These are phyloP conservation scores for Plasmodium adleri DNA, from an alignment of 169 alveolate genomes.

Conservation along the genomic window DNA sequence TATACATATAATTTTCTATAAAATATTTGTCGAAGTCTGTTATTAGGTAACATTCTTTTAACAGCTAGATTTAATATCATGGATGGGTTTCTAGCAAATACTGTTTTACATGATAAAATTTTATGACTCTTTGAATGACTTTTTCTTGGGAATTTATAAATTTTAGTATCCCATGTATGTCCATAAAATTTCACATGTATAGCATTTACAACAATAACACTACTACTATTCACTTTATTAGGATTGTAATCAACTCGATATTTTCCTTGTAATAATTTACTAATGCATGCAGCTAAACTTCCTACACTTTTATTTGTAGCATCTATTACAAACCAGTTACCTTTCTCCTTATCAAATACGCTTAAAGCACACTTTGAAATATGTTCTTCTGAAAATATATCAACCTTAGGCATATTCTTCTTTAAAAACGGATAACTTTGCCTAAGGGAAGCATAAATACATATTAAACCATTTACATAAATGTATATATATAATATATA, in stretches of 20 bases:
- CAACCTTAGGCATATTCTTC: constrained; percentile 89
- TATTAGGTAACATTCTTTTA: constrained; percentile 91
- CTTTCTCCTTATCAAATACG: constrained; percentile 86
- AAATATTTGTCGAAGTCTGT: constrained; percentile 81
- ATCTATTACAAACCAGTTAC: constrained; percentile 90
- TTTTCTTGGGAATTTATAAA: constrained; percentile 88
- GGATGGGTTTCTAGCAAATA: constrained; percentile 92
- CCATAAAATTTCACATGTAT: constrained; percentile 89
- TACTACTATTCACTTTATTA: constrained; percentile 86
- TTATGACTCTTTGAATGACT: constrained; percentile 91
- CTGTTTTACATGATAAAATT: constrained; percentile 91
- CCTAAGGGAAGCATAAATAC: constrained; percentile 71
- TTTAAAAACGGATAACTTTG: constrained; percentile 87
- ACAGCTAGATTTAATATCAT: constrained; percentile 92
- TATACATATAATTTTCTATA: constrained; percentile 88
- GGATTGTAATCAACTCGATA: constrained; percentile 84
- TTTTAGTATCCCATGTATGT: constrained; percentile 94
- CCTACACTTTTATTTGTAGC: constrained; percentile 88
- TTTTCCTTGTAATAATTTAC: constrained; percentile 85
- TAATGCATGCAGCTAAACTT: constrained; percentile 82
- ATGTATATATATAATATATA: background rate
- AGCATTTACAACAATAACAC: constrained; percentile 93
- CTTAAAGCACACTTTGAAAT: constrained; percentile 86
- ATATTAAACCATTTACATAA: background rate
- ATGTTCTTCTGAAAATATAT: constrained; percentile 88